These are phyloP conservation scores for Blastobotrys malaysiensis DNA, from an alignment of 1,139 yeast species.

Conservation along the genomic window DNA sequence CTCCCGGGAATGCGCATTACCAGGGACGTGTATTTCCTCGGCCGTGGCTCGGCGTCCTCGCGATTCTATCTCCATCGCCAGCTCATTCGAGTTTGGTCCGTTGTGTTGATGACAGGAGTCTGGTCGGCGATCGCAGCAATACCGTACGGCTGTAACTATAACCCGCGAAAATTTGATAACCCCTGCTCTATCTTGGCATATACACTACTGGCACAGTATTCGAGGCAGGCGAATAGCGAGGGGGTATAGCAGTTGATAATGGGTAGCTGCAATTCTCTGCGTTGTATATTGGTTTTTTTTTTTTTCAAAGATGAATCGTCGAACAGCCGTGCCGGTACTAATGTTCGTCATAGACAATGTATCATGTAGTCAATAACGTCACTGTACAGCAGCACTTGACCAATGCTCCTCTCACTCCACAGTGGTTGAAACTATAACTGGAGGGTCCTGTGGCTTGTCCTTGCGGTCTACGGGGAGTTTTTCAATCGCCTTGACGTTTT, in stretches of 20 bases:
- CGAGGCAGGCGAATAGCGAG: too few relatives aligned
- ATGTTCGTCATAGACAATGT: not conserved
- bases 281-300: too few relatives aligned
- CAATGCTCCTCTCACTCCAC: not conserved
- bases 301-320: too few relatives aligned
- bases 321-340: too few relatives aligned
- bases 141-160: not conserved
- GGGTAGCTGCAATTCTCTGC: too few relatives aligned
- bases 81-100: not conserved
- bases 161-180: not conserved
- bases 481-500: conserved; percentile 34
- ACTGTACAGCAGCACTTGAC: not conserved
- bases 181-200: not conserved
- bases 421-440: conserved; percentile 10
- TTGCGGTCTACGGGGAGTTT: conserved; percentile 24
- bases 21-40: not conserved
- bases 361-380: not conserved
- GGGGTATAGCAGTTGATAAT: too few relatives aligned
- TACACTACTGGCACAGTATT: too few relatives aligned
- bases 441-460: conserved; percentile 35
- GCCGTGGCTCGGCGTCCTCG: not conserved
- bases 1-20: not conserved
- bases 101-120: not conserved
- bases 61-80: not conserved
- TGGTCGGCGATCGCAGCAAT: not conserved